phyloP scores from a whole-genome alignment of 495 filamentous ascomycete genomes.

The Podospora conica region DNA sequence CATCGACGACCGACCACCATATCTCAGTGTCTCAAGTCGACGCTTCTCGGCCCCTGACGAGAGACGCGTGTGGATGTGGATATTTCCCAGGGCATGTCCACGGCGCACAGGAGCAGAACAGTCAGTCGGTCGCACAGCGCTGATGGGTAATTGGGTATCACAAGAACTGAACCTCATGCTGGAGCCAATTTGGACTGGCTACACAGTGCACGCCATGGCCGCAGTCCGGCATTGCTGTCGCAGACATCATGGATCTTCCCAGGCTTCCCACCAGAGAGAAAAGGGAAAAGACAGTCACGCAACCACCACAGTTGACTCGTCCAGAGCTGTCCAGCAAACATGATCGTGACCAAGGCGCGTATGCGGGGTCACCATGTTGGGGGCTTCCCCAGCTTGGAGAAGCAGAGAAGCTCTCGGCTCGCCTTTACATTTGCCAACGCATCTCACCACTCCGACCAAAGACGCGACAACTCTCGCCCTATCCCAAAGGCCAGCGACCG shows the following conservation, averaged over 20 bases:
- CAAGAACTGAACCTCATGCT: no score
- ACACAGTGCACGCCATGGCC: no score
- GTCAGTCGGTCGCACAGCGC: neutral
- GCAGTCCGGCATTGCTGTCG: neutral
- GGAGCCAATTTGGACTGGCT: neutral
- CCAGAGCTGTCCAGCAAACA: constrained; percentile 3
- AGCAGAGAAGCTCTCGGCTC: neutral
- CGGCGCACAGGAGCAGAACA: neutral
- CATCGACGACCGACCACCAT: constrained; percentile 4
- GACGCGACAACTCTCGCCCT: neutral
- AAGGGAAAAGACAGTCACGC: constrained; percentile 3
- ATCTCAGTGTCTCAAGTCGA: neutral
- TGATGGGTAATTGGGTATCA: no score
- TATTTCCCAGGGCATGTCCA: neutral
- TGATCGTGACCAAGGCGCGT: constrained; percentile 1
- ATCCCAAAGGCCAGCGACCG: neutral
- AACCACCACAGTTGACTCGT: constrained; percentile 3
- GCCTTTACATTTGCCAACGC: neutral
- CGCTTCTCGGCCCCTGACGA: neutral
- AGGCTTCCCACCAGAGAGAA: neutral
- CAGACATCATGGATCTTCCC: neutral
- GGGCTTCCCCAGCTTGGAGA: neutral
- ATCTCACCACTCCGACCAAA: neutral
- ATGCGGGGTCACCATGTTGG: neutral
- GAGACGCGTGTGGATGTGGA: neutral